Conservation (phyloP, 345 rosid genomes). For the Microthlaspi erraticum region DNA sequence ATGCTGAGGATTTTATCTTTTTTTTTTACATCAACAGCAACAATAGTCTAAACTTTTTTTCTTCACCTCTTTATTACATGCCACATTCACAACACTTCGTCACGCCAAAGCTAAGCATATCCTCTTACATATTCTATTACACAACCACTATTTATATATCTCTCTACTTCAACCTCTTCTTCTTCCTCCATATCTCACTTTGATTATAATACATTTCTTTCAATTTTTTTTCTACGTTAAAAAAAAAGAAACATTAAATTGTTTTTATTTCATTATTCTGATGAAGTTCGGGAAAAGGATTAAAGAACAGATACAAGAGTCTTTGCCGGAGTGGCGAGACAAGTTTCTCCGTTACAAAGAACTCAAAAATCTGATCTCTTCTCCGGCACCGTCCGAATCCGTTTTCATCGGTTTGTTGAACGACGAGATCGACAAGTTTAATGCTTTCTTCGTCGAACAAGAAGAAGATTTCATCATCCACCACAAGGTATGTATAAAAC, state of each 20-base stretch:
- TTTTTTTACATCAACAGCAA: constrained; percentile 18
- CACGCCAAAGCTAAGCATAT: constrained; percentile 51
- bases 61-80: constrained; percentile 38
- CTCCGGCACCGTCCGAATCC: constrained; percentile 49
- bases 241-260: neutral
- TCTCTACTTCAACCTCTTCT: constrained; percentile 33
- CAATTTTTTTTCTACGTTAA: neutral
- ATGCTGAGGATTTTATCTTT: constrained; percentile 36
- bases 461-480: constrained; percentile 92
- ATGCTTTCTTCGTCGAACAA: constrained; percentile 78
- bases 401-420: constrained; percentile 66
- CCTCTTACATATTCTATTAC: constrained; percentile 39
- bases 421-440: constrained; percentile 85
- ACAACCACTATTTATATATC: constrained; percentile 35
- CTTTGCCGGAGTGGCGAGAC: constrained; percentile 82
- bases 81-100: constrained; percentile 47
- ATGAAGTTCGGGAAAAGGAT: constrained; percentile 95
- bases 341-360: constrained; percentile 76
- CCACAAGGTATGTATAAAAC: constrained; percentile 58
- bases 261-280: neutral
- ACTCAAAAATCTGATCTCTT: constrained; percentile 72
- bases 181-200: constrained; percentile 24
- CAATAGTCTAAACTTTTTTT: constrained; percentile 21
- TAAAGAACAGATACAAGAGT: constrained; percentile 75
- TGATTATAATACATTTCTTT: constrained; percentile 25